Base-by-base conservation (phyloP, 495 filamentous ascomycete species). In the Neurospora sp. region DNA sequence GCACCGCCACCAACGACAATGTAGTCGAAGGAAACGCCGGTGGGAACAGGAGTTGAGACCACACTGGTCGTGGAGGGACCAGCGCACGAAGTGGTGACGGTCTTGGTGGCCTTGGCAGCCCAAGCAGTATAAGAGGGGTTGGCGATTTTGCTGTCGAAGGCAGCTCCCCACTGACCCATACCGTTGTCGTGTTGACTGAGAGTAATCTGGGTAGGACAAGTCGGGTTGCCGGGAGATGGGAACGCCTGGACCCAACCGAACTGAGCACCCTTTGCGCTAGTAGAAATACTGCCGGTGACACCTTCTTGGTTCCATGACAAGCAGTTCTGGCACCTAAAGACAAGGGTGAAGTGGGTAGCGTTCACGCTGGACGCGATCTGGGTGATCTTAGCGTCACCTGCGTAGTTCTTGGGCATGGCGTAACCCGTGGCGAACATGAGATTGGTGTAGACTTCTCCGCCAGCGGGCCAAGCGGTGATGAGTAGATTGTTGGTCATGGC, bases 1-100 rank as follows among this genome's bases (percentile, higher is more conserved):
- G 90, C 88, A 70, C 90, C 90, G 69, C 82, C 87, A 39, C 90
- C 90, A 71, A 91, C 85, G 39, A 92, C 83, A 71, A 92, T 87
- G 80, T 92, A 93, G 78, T 93, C 91, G 72, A 87, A 92, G 4
- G 83, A 82, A 20, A 77, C 76, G n/a, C 61, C 80, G 16, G 81
- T 85, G 65, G 83, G 86, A 69, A 83, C 83, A 5, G 87, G 81
- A 3, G 85, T 80, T 16, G 74, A 69, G n/a, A 74, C 39, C 20
- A 81, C 68, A 2, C 61, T 74, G 5, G 76, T 76, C 73, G 70
- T 61, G 18, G 72, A 48, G 5, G 76, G 73, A 37, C 77, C 76
- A 11, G 27, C 82, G 71, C 84, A 83, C 41, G 81, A 80, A 5
- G 78, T 78, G 2, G 80, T 69, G 39, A 83, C 80, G 10, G 77